Conservation (phyloP, 2,329 filamentous ascomycete species). For the Fusarium dlaminii region DNA sequence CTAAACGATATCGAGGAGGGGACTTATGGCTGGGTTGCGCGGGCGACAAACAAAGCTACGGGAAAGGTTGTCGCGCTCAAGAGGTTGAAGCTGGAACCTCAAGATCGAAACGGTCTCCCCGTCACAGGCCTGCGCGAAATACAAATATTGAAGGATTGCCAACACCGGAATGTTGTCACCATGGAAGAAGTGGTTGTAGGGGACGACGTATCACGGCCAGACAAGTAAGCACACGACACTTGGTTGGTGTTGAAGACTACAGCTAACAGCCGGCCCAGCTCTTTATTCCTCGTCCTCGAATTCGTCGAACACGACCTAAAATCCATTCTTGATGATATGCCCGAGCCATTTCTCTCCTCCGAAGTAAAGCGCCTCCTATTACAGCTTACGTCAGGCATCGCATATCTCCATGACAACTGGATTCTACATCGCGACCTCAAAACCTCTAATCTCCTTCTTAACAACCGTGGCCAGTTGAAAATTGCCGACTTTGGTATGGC, state of each 20-base stretch:
- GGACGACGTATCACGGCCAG: conserved; percentile 62
- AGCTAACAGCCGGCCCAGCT: conserved; percentile 55
- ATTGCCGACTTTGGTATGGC: conserved; percentile 99
- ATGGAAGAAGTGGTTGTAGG: conserved; percentile 87
- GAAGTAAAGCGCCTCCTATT: conserved; percentile 91
- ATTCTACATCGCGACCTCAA: conserved; percentile 95
- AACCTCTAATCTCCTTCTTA: conserved; percentile 92
- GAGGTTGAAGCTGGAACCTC: conserved; percentile 86
- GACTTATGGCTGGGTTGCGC: conserved; percentile 92
- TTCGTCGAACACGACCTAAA: conserved; percentile 98
- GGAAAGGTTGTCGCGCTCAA: conserved; percentile 90
- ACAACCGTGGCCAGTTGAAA: conserved; percentile 93
- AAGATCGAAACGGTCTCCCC: conserved; percentile 79
- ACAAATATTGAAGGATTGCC: conserved; percentile 83
- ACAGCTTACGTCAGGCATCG: conserved; percentile 82
- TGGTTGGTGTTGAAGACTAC: conserved; percentile 15
- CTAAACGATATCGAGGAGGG: conserved; percentile 98
- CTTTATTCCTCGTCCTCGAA: conserved; percentile 92
- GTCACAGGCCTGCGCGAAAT: conserved; percentile 95
- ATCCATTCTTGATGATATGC: conserved; percentile 91
- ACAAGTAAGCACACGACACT: conserved; percentile 56
- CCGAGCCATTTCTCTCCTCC: conserved; percentile 89
- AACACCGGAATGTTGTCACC: conserved; percentile 83
- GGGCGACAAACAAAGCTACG: conserved; percentile 78
- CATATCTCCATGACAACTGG: conserved; percentile 88